Base-by-base conservation (phyloP, 331 rosid species). In the Cydonia oblonga region DNA sequence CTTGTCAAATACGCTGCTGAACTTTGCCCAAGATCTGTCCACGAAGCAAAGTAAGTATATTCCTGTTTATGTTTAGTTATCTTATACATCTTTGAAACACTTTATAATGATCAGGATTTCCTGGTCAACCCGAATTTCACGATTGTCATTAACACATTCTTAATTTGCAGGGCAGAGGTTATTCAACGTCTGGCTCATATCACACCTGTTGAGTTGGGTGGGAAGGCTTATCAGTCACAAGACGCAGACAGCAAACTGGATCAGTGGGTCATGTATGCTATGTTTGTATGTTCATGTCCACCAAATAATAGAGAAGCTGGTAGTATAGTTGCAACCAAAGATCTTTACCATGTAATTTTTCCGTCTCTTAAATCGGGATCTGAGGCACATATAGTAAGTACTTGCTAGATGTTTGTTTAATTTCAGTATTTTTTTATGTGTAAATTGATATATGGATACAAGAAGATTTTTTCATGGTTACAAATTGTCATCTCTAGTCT, bases 181-280 rank as follows among this genome's bases (percentile, higher is more conserved):
- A 69, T 84, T 85, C 96, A 91, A 70, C 99, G 99, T 68, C 96
- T 95, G 83, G 81, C 89, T 72, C 92, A 95, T 83, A 83, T 95
- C 76, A 91, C 99, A 53, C 96, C 99, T 24, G 74, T 87, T 76
- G 99, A 95, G 84, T 84, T 95, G 86, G 99, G 97, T 64, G 99
- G 97, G 70, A 95, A 90, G 86, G 96, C 96, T 79, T 93, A 95
- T 83, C 93, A 81, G 61, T 88, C 96, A 12, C 97, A 89, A 82
- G 99, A 95, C 82, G 84, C 91, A 38, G 99, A 95, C 85, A 95
- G 78, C 86, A 95, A 95, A 82, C 80, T 91, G 75, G 99, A 95
- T 78, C 99, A 95, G 86, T 95, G 99, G 99, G 96, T 91, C 74
- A 88, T 91, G 96, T 95, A 95, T 76, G 88, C 99, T 40, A 90